These are phyloP conservation scores for Neurospora hispaniola DNA, from an alignment of 495 filamentous ascomycete genomes.

Conservation along the genomic window DNA sequence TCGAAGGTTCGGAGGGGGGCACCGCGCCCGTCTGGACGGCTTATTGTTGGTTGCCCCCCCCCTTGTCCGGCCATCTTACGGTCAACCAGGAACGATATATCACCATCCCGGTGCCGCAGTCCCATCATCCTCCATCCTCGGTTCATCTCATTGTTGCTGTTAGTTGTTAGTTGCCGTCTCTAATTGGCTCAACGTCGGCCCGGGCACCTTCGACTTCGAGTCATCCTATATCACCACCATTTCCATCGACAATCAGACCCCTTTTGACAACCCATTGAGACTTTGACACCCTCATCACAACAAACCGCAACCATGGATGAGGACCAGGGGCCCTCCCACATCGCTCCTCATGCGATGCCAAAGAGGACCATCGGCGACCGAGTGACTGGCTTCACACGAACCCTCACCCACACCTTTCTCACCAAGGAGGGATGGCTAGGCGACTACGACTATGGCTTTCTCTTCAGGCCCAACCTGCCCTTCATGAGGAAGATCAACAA, in stretches of 20 bases:
- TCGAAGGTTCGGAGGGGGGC: background rate
- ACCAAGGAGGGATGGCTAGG: slow-evolving; percentile 67
- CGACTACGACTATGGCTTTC: slow-evolving; percentile 68
- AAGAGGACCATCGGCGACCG: slow-evolving; percentile 23
- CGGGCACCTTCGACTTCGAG: background rate
- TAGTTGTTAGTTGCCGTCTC: background rate
- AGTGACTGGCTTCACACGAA: slow-evolving; percentile 20
- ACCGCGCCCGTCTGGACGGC: background rate
- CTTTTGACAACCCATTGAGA: background rate
- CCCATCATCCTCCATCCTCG: background rate
- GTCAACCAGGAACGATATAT: background rate
- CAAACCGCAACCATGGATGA: slow-evolving; percentile 28
- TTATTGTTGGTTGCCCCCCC: background rate
- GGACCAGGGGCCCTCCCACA: slow-evolving; percentile 35
- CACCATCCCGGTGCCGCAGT: background rate
- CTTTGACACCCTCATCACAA: too few relatives aligned
- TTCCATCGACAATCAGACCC: background rate
- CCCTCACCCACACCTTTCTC: slow-evolving; percentile 30
- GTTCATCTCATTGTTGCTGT: background rate
- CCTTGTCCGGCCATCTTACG: background rate
- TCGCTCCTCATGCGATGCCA: slow-evolving; percentile 24
- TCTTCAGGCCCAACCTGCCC: slow-evolving; percentile 69
- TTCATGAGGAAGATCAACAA: slow-evolving; percentile 59
- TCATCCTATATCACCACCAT: background rate
- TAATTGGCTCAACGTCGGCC: background rate